phyloP scores from a whole-genome alignment of 768 basidiomycete genomes.

The Trametes punicea region DNA sequence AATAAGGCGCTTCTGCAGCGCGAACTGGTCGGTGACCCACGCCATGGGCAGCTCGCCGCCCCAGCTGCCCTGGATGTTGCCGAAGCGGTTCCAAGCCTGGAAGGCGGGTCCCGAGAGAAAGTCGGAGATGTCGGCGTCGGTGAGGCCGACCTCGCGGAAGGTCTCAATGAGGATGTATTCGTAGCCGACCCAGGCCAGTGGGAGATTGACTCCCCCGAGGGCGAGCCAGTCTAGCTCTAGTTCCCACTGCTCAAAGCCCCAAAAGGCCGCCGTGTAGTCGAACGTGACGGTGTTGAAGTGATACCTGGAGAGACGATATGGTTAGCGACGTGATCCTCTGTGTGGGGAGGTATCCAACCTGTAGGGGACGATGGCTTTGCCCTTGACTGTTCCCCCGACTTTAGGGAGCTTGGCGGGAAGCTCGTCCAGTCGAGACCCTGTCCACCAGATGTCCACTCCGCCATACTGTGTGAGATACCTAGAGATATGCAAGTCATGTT shows the following conservation, averaged over 20 bases:
- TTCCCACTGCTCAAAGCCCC: conserved; percentile 38
- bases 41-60: conserved; percentile 33
- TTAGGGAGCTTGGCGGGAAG: conserved; percentile 31
- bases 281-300: conserved; percentile 44
- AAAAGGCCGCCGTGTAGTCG: conserved; percentile 39
- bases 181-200: conserved; percentile 41
- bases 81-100: conserved; percentile 42
- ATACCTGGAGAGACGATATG: conserved; percentile 20
- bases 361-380: conserved; percentile 35
- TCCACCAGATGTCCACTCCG: conserved; percentile 43
- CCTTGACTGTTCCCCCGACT: conserved; percentile 32
- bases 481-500: background rate
- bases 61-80: conserved; percentile 42
- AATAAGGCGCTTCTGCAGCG: conserved; percentile 36
- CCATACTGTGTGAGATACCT: conserved; percentile 38
- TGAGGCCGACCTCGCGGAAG: conserved; percentile 37
- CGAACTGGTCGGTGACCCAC: conserved; percentile 39
- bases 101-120: conserved; percentile 41
- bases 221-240: conserved; percentile 42
- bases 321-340: background rate
- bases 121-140: conserved; percentile 32
- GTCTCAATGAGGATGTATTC: conserved; percentile 37
- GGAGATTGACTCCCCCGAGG: conserved; percentile 39
- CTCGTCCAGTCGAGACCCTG: conserved; percentile 36
- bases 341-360: conserved; percentile 19